Evolutionary conservation across 2,329 filamentous ascomycete species (phyloP).

Genomic region (Erysiphe neolycopersici): DNA sequence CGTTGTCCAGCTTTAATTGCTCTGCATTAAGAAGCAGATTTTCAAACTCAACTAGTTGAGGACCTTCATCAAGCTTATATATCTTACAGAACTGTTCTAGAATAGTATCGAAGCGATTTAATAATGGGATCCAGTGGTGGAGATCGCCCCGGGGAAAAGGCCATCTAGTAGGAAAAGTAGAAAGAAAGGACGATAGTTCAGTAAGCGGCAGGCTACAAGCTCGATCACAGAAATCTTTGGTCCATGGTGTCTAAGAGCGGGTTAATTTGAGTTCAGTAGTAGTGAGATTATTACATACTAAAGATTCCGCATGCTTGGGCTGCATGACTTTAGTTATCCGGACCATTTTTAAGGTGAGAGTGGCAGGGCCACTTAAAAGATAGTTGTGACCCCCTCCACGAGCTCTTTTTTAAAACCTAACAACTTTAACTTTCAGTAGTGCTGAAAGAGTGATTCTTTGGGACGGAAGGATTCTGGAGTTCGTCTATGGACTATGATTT

Average conservation of each 20-base stretch:
- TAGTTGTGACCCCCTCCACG: conserved; percentile 24
- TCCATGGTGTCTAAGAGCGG: conserved; percentile 48
- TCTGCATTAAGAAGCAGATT: conserved; percentile 22
- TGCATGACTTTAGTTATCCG: conserved; percentile 42
- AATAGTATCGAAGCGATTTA: conserved; percentile 82
- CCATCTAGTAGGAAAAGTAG: conserved; percentile 68
- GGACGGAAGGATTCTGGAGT: conserved; percentile 12
- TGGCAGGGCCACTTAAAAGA: conserved; percentile 27
- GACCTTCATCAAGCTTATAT: conserved; percentile 57
- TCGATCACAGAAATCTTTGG: conserved; percentile 52
- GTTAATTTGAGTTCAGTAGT: conserved; percentile 1
- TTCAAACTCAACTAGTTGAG: conserved; percentile 53
- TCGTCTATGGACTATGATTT: conserved; percentile 1
- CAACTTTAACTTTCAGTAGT: conserved; percentile 10
- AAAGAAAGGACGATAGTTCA: conserved; percentile 50
- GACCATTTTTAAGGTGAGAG: conserved; percentile 31
- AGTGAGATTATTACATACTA: conserved; percentile 23
- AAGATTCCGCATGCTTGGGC: conserved; percentile 36
- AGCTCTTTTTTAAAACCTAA: conserved; percentile 6
- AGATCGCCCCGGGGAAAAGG: conserved; percentile 85
- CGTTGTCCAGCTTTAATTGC: conserved; percentile 14
- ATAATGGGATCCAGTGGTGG: conserved; percentile 88
- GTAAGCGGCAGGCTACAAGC: conserved; percentile 44
- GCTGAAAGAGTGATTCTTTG: conserved; percentile 13
- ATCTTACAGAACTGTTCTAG: conserved; percentile 55